Evolutionary conservation across 306 rosid species (phyloP), one percentile per base, ranked within the genome.

Genomic region (Alnus rubra): DNA sequence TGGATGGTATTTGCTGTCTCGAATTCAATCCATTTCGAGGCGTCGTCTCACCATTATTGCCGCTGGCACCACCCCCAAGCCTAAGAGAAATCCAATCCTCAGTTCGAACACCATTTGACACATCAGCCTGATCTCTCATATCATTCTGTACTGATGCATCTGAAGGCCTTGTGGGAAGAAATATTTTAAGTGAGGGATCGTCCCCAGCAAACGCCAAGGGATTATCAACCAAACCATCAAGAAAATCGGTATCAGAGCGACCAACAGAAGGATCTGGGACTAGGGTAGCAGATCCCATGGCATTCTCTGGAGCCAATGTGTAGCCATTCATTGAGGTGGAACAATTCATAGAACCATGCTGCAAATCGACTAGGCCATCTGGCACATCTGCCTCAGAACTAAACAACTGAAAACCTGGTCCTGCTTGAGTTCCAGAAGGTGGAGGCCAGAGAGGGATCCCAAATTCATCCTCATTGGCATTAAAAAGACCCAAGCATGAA

Each of bases 81-180:
- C 96, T 84, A 69, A 96, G 94, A 83, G 99, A 91, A 74, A 91
- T 87, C 99, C 99, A 96, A 75, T 93, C 98, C 60, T 93, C 98
- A 6, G 83, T 82, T 67, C 85, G 90, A 73, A 86, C 94, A 69
- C 97, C 98, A 89, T 96, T 91, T 33, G 99, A 84, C 68, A 88
- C 83, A 71, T 91, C 97, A 47, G 83, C 82, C 73, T 81, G 91
- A 74, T 93, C 94, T 88, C 93, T 91, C 80, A 89, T 80, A 82
- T 93, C 90, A 75, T 90, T 86, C 81, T 85, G 98, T 73, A 80
- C 47, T n/a, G 89, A 84, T 62, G 88, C 90, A 76, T 84, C 96
- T 8, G 87, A 87, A 31, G 98, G 99, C 80, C 86, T 93, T 37
- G 99, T 88, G 70, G 99, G 99, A 80, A 96, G 99, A 90, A 96